A percentile compares a stretch with the other conserved stretches of the same genome.
Evolutionary conservation across 2,329 filamentous ascomycete genomes (phyloP).

Genomic region (Penicillium sp.): DNA sequence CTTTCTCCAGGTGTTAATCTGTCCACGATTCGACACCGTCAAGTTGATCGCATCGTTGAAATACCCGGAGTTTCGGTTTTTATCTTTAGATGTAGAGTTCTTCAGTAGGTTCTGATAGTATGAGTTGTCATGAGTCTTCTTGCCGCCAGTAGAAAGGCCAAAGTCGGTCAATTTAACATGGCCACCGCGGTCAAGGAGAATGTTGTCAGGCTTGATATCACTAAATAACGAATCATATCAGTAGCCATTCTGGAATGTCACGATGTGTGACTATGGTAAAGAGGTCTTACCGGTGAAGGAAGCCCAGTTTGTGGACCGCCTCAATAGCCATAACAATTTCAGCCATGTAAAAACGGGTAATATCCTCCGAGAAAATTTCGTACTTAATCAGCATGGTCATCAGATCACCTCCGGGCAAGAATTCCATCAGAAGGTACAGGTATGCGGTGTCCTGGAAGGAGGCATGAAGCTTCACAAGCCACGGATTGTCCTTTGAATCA

Average conservation of each 20-base stretch:
- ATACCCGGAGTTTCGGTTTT: slow-evolving; percentile 90
- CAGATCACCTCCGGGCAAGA: slow-evolving; percentile 93
- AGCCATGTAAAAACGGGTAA: slow-evolving; percentile 98
- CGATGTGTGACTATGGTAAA: background rate
- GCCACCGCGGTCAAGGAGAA: slow-evolving; percentile 89
- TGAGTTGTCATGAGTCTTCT: slow-evolving; percentile 95
- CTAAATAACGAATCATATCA: slow-evolving; percentile 50
- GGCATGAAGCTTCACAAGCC: slow-evolving; percentile 98
- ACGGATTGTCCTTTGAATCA: slow-evolving; percentile 94
- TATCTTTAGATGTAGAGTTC: slow-evolving; percentile 70
- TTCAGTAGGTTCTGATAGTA: slow-evolving; percentile 98
- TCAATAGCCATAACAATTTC: slow-evolving; percentile 98
- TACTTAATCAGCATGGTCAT: slow-evolving; percentile 99
- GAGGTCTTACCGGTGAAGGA: slow-evolving; percentile 87
- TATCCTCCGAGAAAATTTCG: slow-evolving; percentile 98
- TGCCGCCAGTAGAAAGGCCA: slow-evolving; percentile 95
- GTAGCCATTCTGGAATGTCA: background rate
- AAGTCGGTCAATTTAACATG: slow-evolving; percentile 99
- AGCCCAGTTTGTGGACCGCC: slow-evolving; percentile 95
- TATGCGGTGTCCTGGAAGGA: slow-evolving; percentile 97
- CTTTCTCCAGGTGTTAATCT: slow-evolving; percentile 99
- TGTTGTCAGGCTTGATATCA: slow-evolving; percentile 99
- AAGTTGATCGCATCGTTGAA: slow-evolving; percentile 94
- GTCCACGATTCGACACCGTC: slow-evolving; percentile 94
- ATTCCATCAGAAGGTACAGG: slow-evolving; percentile 99